Base-by-base conservation (phyloP, 306 rosid species). In the Sesbania bispinosa region DNA sequence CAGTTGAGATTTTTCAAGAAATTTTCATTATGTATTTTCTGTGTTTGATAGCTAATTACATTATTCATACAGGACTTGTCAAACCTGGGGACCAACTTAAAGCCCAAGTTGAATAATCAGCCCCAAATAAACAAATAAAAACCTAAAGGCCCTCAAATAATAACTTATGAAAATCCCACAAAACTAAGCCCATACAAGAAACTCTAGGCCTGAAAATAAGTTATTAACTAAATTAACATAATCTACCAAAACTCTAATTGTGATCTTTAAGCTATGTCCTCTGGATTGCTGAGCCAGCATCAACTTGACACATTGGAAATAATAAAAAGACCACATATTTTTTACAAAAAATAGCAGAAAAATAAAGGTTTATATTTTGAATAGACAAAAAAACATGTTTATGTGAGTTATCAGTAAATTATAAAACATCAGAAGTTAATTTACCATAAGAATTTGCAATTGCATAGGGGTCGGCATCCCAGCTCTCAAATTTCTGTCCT, bases 401-500 rank as follows among this genome's bases (percentile, higher is more conserved):
- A 83, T 79, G 64, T 35, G 80, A 54, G 65, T 85, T 74, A n/a
- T n/a, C n/a, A n/a, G n/a, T n/a, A n/a, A n/a, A n/a, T n/a, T n/a
- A n/a, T 59, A 76, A 33, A 90, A 67, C 85, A 73, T 80, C 55
- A 81, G 81, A 42, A 80, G 76, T 77, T n/a, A n/a, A n/a, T n/a
- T 87, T 85, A 79, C 90, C 82, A 69, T 81, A 87, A 32, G 90
- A 80, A 78, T 86, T 86, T 73, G 81, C 89, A 65, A 77, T 77
- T 62, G 92, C 87, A 80, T 60, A 85, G 20, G 94, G 82, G 48
- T 90, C 90, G 29, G 67, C 82, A 59, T 85, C 94, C 96, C 97
- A 93, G 71, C 69, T 82, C 70, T 78, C 84, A 81, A 78, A 79
- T 75, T 85, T 90, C 51, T 84, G 90, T 36, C 84, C 89, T 36